Base-by-base conservation (phyloP, 495 filamentous ascomycete genomes). In the Tuber microsphaerosporum region DNA sequence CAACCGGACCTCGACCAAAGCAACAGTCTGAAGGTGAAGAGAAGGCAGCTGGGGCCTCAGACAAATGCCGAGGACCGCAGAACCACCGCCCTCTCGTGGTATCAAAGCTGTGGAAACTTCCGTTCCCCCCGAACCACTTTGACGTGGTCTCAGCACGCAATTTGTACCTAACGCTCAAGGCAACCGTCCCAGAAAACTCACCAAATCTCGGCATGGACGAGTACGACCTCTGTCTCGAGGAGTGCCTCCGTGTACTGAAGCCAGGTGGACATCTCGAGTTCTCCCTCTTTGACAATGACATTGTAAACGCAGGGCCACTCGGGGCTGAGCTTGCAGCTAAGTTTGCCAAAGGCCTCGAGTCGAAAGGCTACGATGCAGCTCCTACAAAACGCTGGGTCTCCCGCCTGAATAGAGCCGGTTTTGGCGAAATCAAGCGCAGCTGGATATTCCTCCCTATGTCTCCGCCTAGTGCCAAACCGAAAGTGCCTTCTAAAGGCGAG, bases 261-360 rank as follows among this genome's bases (percentile, higher is more conserved):
- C 95, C 94, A 0, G 94, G 94, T 71, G 95, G 95, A 20, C 93
- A 93, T 83, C 86, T 99, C 76, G 94, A 99, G 81, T 99, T 93
- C 86, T 89, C 88, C 74, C 85, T 97, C 10, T 87, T 98, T 80
- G 95, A 99, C 83, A 90, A 93, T 1, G 93, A 95, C 79, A 89
- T 97, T 80, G 89, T 94, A 56, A 93, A 92, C 74, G 91, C 93
- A 2, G 94, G 94, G 0, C 89, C 92, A 0, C 86, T 89, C 70
- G 92, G 89, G 37, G 88, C 91, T 70, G 92, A 93, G n/a, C 89
- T 93, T 75, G 90, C 90, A 37, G 92, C 94, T 48, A 93, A 97
- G 80, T 97, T 98, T 82, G 91, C 90, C 61, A 95, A 94, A 87
- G 91, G 90, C 65, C 90, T 99, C 72, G 91, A 90, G 83, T 93